Evolutionary conservation across 192 early-diverging fungal genomes (phyloP), one percentile per base, ranked within the genome.

Genomic region (Coemansia sp.): DNA sequence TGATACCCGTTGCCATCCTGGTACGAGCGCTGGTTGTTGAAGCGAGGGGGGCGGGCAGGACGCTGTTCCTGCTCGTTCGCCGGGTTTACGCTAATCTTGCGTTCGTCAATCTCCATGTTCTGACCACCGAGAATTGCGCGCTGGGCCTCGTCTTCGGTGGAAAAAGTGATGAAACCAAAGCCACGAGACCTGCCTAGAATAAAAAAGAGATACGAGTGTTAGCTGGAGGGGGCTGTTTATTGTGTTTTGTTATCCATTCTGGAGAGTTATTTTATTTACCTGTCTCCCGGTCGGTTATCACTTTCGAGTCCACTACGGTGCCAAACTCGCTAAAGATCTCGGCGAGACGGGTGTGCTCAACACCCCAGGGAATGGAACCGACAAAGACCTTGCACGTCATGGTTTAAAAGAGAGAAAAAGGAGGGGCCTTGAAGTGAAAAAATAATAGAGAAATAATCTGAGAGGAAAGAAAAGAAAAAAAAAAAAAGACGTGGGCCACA

Each of bases 111-210:
- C 43, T 90, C 87, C 56, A 84, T 82, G 38, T 84, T 84, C 77
- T 83, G 84, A 55, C 90, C 68, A 32, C 66, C 83, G 14, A 84
- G 65, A 56, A 90, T 84, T 40, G 93, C 91, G 26, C 74, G 72
- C 15, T 90, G 82, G 53, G 93, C 93, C 37, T 85, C 85, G 12
- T 86, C 86, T 32, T 69, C 29, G 39, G 74, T 79, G 27, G 76
- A 78, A 80, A 86, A 87, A 48, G 84, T 88, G 42, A 94, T 89
- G 68, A 97, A 95, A 2, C 91, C 95, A 76, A 92, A 95, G 17
- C 93, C 93, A 62, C 91, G 87, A 58, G 88, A 90, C 68, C 87
- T 87, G 53, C 84, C 88, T 40, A 35, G 53, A 3, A 33, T 4
- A 38, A 17, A 56, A 42, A 56, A 50, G 11, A 48, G 15, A 34